phyloP scores from a whole-genome alignment of 352 stramenopile species.

The Bremia lactucae region DNA sequence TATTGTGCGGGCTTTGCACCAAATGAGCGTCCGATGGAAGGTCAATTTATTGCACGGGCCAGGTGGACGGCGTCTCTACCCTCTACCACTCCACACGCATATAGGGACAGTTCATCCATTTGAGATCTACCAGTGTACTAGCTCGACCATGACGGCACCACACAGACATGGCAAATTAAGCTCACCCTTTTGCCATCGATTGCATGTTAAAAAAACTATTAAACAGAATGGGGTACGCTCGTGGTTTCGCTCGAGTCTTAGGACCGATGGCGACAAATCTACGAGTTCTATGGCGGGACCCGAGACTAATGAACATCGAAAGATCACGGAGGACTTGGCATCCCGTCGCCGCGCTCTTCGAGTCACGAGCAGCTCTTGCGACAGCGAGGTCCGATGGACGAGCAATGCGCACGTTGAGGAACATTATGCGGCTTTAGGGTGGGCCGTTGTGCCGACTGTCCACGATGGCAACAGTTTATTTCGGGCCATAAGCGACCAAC shows the following conservation, averaged over 20 bases:
- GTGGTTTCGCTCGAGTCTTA: slow-evolving; percentile 18
- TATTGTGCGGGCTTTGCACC: no score
- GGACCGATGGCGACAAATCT: no score
- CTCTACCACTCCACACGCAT: slow-evolving; percentile 9
- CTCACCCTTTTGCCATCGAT: slow-evolving; percentile 13
- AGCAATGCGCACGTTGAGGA: slow-evolving; percentile 28
- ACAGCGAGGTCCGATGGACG: slow-evolving; percentile 23
- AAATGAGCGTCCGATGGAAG: no score
- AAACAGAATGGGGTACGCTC: slow-evolving; percentile 14
- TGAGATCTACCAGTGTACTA: background rate
- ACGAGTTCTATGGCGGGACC: no score
- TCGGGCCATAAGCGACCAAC: slow-evolving; percentile 44
- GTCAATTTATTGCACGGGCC: no score
- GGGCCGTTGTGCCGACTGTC: slow-evolving; percentile 17
- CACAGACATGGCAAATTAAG: background rate
- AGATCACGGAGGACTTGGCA: no score
- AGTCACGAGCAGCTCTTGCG: no score
- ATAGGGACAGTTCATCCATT: slow-evolving; percentile 5
- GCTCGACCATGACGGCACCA: background rate
- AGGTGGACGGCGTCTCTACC: slow-evolving; percentile 6
- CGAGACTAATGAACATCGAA: no score
- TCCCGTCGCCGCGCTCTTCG: no score
- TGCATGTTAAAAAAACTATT: slow-evolving; percentile 8
- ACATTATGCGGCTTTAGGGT: slow-evolving; percentile 28
- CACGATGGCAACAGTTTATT: slow-evolving; percentile 51